Percentiles rank a stretch among this genome's conserved stretches.
phyloP scores from a whole-genome alignment of 2,329 filamentous ascomycete species.

The Chaetomium strumarium region DNA sequence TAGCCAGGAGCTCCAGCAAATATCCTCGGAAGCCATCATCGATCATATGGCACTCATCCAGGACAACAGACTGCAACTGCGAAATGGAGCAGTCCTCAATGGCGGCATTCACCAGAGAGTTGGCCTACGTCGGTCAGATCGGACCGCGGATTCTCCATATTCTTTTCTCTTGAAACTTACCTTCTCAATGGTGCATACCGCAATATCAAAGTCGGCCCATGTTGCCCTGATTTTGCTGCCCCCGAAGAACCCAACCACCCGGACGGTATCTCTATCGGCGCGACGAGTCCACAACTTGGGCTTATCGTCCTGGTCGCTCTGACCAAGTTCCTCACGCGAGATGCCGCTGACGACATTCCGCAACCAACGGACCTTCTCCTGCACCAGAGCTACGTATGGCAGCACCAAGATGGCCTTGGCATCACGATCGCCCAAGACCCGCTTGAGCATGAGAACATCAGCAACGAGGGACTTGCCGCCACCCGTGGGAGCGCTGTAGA shows the following conservation, averaged over 20 bases:
- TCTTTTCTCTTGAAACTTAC: constrained; percentile 29
- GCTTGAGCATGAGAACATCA: constrained; percentile 66
- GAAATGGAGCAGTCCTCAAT: constrained; percentile 64
- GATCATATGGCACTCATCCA: constrained; percentile 79
- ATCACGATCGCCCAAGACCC: constrained; percentile 55
- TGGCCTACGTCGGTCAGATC: constrained; percentile 48
- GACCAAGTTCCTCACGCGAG: constrained; percentile 32
- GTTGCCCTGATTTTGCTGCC: constrained; percentile 61
- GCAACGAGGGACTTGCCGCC: constrained; percentile 74
- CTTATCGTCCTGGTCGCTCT: constrained; percentile 29
- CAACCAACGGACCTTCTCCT: constrained; percentile 73
- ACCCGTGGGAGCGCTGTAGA: constrained; percentile 75
- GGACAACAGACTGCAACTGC: constrained; percentile 60
- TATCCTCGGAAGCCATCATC: constrained; percentile 72
- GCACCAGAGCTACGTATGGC: constrained; percentile 72
- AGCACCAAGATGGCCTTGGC: constrained; percentile 67
- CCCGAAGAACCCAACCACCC: constrained; percentile 68
- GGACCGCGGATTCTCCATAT: constrained; percentile 12
- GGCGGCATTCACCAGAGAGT: constrained; percentile 65
- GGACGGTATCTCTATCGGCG: constrained; percentile 52
- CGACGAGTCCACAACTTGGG: constrained; percentile 47
- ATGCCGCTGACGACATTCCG: constrained; percentile 60
- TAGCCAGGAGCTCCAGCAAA: constrained; percentile 66
- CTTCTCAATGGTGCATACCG: constrained; percentile 76
- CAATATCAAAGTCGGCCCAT: constrained; percentile 72